phyloP scores from a whole-genome alignment of 2,329 filamentous ascomycete species.

The Dendryphion nanum region DNA sequence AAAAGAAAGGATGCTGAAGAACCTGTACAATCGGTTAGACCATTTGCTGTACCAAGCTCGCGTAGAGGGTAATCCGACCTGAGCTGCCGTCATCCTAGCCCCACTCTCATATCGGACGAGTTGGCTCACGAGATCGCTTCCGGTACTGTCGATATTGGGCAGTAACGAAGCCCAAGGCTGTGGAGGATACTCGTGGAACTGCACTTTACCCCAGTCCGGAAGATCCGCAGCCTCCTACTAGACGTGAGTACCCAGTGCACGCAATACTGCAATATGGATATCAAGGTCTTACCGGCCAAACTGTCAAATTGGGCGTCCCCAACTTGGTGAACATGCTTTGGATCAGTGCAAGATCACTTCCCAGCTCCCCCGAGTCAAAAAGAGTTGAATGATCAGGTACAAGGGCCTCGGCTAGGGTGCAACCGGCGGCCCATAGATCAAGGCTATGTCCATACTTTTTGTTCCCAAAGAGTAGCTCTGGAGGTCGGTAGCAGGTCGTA shows the following conservation, averaged over 20 bases:
- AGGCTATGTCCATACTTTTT: conserved; percentile 68
- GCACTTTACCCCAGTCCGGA: conserved; percentile 82
- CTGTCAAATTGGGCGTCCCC: conserved; percentile 76
- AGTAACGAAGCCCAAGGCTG: conserved; percentile 70
- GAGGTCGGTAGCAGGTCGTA: conserved; percentile 85
- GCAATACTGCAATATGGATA: background rate
- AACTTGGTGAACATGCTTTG: conserved; percentile 89
- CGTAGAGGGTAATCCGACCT: conserved; percentile 47
- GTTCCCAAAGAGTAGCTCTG: conserved; percentile 86
- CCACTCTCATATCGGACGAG: conserved; percentile 73
- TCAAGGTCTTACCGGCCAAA: conserved; percentile 68
- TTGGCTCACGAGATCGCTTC: conserved; percentile 63
- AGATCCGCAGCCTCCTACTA: conserved; percentile 61
- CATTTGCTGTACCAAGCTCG: background rate
- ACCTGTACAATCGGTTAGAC: conserved; percentile 14
- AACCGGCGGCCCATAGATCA: conserved; percentile 88
- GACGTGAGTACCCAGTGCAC: conserved; percentile 8
- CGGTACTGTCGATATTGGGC: conserved; percentile 56
- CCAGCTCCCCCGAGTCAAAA: conserved; percentile 86
- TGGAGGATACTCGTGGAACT: conserved; percentile 73
- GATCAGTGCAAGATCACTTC: conserved; percentile 87
- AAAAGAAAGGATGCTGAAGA: conserved; percentile 24
- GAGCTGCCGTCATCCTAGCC: conserved; percentile 63
- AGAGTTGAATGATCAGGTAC: conserved; percentile 58
- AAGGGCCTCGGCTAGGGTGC: conserved; percentile 76